Percentiles rank a stretch among this genome's conserved stretches.
phyloP scores from a whole-genome alignment of 345 rosid genomes.

The Angophora floribunda region DNA sequence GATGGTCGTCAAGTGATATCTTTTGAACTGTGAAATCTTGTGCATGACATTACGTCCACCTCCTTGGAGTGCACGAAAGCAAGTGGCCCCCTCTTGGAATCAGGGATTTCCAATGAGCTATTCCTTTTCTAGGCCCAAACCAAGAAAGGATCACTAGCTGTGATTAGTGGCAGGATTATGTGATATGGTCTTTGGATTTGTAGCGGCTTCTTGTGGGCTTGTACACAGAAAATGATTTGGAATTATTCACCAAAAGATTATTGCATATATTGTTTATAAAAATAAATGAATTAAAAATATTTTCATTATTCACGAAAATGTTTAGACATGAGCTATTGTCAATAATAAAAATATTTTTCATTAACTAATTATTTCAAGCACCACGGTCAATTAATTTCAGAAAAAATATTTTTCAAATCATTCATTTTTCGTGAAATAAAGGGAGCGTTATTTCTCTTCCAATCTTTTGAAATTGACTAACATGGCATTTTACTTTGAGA shows the following conservation, averaged over 20 bases:
- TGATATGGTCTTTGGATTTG: neutral
- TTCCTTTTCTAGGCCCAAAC: neutral
- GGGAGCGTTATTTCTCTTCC: neutral
- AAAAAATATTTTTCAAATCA: neutral
- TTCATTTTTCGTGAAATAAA: neutral
- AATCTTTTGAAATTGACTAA: neutral
- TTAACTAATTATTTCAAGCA: neutral
- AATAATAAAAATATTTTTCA: neutral
- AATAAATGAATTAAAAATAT: neutral
- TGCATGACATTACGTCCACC: neutral
- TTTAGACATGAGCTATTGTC: accelerated
- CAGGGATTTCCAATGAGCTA: neutral
- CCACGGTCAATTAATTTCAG: neutral
- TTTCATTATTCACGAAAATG: accelerated
- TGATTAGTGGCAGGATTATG: neutral
- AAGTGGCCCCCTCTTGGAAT: neutral
- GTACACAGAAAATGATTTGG: neutral
- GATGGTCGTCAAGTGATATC: neutral
- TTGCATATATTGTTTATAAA: neutral
- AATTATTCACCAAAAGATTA: neutral
- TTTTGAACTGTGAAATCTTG: neutral
- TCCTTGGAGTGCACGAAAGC: neutral
- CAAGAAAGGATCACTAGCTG: neutral
- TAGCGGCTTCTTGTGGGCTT: neutral
- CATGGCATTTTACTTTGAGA: neutral